phyloP scores from a whole-genome alignment of 108 stramenopile species.

The Licmophora abbreviata region DNA sequence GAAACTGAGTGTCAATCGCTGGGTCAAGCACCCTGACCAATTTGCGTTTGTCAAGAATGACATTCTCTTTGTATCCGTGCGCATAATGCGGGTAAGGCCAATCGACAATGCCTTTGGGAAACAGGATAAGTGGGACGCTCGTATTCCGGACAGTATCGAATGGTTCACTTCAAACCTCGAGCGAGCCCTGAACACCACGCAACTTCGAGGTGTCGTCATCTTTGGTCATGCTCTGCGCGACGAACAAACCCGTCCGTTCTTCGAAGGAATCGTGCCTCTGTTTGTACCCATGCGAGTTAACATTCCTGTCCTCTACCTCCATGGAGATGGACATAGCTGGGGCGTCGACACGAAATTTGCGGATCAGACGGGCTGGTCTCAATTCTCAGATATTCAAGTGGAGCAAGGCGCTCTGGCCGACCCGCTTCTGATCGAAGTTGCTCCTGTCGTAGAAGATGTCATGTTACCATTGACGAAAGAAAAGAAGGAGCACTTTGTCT shows the following conservation, averaged over 20 bases:
- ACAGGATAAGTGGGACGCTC: slow-evolving; percentile 7
- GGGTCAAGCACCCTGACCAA: slow-evolving; percentile 9
- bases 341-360: slow-evolving; percentile 13
- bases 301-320: slow-evolving; percentile 18
- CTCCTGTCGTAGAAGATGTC: slow-evolving; percentile 1
- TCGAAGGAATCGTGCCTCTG: slow-evolving; percentile 5
- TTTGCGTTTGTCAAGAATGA: slow-evolving; percentile 13
- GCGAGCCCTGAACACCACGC: background rate
- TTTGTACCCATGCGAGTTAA: slow-evolving; percentile 4
- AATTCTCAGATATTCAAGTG: slow-evolving; percentile 13
- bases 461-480: slow-evolving; percentile 4
- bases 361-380: slow-evolving; percentile 14
- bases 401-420: slow-evolving; percentile 18
- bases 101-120: no score
- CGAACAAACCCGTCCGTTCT: slow-evolving; percentile 7
- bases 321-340: slow-evolving; percentile 30
- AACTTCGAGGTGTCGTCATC: slow-evolving; percentile 12
- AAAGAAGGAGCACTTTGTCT: slow-evolving; percentile 5
- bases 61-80: slow-evolving; percentile 15
- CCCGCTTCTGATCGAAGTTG: slow-evolving; percentile 16
- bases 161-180: slow-evolving; percentile 12
- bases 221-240: slow-evolving; percentile 16
- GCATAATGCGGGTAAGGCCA: slow-evolving; percentile 4
- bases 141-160: slow-evolving; percentile 11
- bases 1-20: no score